phyloP scores from a whole-genome alignment of 371 early-diverging fungal species.

The Zychaea mexicana region DNA sequence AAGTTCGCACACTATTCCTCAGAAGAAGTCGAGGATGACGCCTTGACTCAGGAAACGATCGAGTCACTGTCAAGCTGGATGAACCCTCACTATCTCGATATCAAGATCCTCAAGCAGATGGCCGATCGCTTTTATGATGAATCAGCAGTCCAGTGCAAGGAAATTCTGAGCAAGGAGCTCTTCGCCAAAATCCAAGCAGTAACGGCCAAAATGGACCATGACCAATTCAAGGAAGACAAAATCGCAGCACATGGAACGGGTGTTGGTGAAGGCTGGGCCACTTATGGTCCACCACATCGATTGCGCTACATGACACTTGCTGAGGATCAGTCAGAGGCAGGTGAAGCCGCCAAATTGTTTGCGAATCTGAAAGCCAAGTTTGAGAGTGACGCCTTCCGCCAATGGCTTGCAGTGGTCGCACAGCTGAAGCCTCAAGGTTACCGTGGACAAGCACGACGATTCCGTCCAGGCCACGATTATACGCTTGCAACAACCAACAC shows the following conservation, averaged over 20 bases:
- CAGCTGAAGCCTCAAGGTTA: slow-evolving; percentile 33
- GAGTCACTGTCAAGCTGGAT: slow-evolving; percentile 50
- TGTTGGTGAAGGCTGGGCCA: slow-evolving; percentile 52
- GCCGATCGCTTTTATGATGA: slow-evolving; percentile 68
- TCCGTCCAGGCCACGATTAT: slow-evolving; percentile 76
- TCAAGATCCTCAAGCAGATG: slow-evolving; percentile 43
- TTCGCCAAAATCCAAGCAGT: slow-evolving; percentile 34
- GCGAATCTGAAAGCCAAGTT: slow-evolving; percentile 33
- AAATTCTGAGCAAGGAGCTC: slow-evolving; percentile 54
- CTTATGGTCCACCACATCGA: slow-evolving; percentile 62
- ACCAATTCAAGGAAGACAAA: slow-evolving; percentile 22
- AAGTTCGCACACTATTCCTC: slow-evolving; percentile 30
- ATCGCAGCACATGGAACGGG: slow-evolving; percentile 62
- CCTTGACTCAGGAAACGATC: slow-evolving; percentile 47
- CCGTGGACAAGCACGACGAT: slow-evolving; percentile 59
- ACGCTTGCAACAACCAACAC: slow-evolving; percentile 61
- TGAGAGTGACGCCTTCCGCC: slow-evolving; percentile 41
- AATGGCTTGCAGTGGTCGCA: slow-evolving; percentile 50
- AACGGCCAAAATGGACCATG: slow-evolving; percentile 36
- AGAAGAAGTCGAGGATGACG: slow-evolving; percentile 26
- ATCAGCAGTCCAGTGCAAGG: slow-evolving; percentile 66
- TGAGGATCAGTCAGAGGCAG: slow-evolving; percentile 3
- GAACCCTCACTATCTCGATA: slow-evolving; percentile 66
- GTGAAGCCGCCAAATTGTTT: slow-evolving; percentile 11
- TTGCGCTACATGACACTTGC: slow-evolving; percentile 56